Conservation (phyloP, 192 early-diverging fungal genomes). For the Dissophora globulifera region DNA sequence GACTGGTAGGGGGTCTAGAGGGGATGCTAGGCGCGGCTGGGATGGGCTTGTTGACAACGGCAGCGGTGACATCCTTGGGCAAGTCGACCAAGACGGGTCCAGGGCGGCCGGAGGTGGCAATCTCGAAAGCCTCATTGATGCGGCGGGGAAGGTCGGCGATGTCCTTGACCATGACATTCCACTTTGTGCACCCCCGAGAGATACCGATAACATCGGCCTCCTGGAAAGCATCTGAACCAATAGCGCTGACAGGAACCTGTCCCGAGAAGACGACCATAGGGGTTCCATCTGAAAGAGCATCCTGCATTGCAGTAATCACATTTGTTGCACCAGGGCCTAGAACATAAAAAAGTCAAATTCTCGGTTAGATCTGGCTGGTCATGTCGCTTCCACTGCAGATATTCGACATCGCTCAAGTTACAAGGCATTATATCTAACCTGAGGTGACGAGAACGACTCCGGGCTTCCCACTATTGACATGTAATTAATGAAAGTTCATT, state of each 20-base stretch:
- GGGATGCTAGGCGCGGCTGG: conserved; percentile 79
- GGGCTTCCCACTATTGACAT: conserved; percentile 75
- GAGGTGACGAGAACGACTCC: conserved; percentile 67
- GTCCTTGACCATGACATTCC: conserved; percentile 99
- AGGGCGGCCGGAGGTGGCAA: conserved; percentile 93
- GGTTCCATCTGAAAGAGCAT: conserved; percentile 93
- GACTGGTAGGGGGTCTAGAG: conserved; percentile 68
- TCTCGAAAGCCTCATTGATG: conserved; percentile 98
- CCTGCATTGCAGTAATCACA: conserved; percentile 97
- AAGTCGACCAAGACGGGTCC: conserved; percentile 98
- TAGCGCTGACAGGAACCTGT: conserved; percentile 90
- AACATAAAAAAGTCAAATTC: too few relatives aligned
- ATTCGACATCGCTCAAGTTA: background rate
- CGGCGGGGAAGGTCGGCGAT: conserved; percentile 94
- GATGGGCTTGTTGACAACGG: conserved; percentile 86
- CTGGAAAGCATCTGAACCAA: conserved; percentile 98
- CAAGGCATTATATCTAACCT: conserved; percentile 2
- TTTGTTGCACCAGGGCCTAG: conserved; percentile 98
- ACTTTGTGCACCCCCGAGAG: conserved; percentile 96
- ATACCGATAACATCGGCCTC: conserved; percentile 98
- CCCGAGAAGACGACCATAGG: conserved; percentile 97
- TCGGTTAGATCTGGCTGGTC: too few relatives aligned
- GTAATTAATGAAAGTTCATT: too few relatives aligned
- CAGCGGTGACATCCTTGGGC: conserved; percentile 98
- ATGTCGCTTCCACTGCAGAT: too few relatives aligned